Evolutionary conservation across 805 yeast species (phyloP), one percentile per base, ranked within the genome.

Genomic region (Saturnispora zaruensis): DNA sequence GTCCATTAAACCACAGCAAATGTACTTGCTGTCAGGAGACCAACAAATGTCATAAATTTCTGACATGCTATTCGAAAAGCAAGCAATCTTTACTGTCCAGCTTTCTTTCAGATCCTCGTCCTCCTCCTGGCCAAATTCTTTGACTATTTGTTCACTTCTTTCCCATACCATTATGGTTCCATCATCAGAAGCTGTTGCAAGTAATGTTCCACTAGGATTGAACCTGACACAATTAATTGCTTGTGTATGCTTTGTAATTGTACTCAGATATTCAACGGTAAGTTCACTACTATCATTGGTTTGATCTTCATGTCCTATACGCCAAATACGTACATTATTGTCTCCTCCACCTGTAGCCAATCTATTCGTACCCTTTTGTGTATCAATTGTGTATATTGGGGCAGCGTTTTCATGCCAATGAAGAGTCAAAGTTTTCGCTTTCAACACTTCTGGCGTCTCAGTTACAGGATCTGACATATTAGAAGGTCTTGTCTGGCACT

Each of bases 171-270:
- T 71, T 24, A 93, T 76, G 6, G 84, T 79, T 1, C 99, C 98
- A 64, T 93, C 99, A 62, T 93, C 99, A 3, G 97, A 95, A 0
- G 96, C 97, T 0, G 91, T 77, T 0, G 98, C 98, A 21, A 93
- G 69, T 6, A 75, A 55, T 45, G 76, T 73, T 1, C 96, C 96
- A 3, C 64, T 66, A 2, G 83, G 81, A 59, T 79, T 82, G 62
- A 90, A 93, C 46, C 96, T 69, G 5, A 87, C 96, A 32, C 81
- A 90, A 61, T 93, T 93, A 20, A 93, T 96, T 0, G 98, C 96
- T 63, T 89, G 96, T 2, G 93, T 86, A 63, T 93, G 99, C 58
- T 88, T 89, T 3, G 84, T 66, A 46, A 93, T 72, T 0, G 96
- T 87, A 16, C 93, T 78, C 26, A 89, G 69, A 63, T 89, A 91